These are phyloP conservation scores for Pseudocercospora macadamiae DNA, from an alignment of 2,329 filamentous ascomycete genomes.

Conservation along the genomic window DNA sequence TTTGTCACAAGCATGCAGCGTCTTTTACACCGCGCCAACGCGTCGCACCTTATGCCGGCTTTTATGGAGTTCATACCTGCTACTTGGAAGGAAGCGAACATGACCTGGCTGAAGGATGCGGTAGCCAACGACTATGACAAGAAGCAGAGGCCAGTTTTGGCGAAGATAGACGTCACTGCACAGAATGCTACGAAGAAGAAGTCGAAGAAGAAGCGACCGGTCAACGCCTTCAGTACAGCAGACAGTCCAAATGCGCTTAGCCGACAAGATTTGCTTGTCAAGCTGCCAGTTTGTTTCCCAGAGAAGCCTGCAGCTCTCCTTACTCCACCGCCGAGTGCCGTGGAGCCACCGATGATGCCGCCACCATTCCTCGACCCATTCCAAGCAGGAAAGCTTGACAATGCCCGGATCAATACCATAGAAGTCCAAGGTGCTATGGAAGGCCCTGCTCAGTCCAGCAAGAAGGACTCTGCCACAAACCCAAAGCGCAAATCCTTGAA, in stretches of 20 bases:
- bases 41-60: constrained; percentile 14
- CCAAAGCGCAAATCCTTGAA: neutral
- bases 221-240: constrained; percentile 21
- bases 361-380: too few relatives aligned
- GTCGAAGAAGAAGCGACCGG: constrained; percentile 24
- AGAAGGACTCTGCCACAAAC: neutral
- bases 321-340: neutral
- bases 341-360: neutral
- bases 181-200: constrained; percentile 1
- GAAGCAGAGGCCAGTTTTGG: neutral
- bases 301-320: neutral
- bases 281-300: neutral
- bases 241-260: neutral
- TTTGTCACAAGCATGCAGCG: constrained; percentile 27
- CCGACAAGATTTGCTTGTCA: neutral
- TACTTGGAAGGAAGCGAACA: constrained; percentile 19
- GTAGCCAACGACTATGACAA: neutral
- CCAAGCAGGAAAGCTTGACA: too few relatives aligned
- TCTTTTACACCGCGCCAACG: constrained; percentile 17
- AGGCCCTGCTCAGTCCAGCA: neutral
- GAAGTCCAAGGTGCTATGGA: neutral
- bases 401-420: too few relatives aligned
- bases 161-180: neutral
- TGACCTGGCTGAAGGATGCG: constrained; percentile 18
- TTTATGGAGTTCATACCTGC: constrained; percentile 22